Evolutionary conservation across 2,329 filamentous ascomycete genomes (phyloP).

Genomic region (Colletotrichum simmondsii): DNA sequence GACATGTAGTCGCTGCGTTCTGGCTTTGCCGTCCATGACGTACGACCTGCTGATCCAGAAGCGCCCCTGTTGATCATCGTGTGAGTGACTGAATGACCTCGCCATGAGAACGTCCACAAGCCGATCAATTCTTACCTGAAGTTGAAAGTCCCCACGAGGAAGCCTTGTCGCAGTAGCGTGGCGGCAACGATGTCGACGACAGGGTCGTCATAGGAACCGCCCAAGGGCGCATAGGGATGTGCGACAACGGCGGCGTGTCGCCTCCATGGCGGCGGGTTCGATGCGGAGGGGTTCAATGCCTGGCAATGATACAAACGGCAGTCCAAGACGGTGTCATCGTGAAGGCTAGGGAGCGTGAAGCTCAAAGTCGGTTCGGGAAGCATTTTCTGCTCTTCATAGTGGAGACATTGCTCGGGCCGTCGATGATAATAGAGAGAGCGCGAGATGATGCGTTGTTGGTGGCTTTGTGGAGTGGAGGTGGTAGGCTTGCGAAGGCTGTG

Average conservation of each 20-base stretch:
- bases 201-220: slow-evolving; percentile 85
- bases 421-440: not conserved
- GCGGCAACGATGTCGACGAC: slow-evolving; percentile 75
- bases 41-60: slow-evolving; percentile 77
- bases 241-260: slow-evolving; percentile 75
- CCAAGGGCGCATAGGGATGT: slow-evolving; percentile 90
- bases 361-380: slow-evolving; percentile 68
- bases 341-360: slow-evolving; percentile 85
- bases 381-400: slow-evolving; percentile 48
- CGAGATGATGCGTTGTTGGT: not conserved
- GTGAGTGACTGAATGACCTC: slow-evolving; percentile 6
- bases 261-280: slow-evolving; percentile 52
- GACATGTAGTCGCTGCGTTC: slow-evolving; percentile 87
- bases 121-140: slow-evolving; percentile 71
- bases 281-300: slow-evolving; percentile 48
- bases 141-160: slow-evolving; percentile 88
- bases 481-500: not conserved
- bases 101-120: not conserved
- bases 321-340: slow-evolving; percentile 80
- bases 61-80: slow-evolving; percentile 71
- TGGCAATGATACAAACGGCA: slow-evolving; percentile 85
- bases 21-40: slow-evolving; percentile 86
- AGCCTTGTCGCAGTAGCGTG: slow-evolving; percentile 76
- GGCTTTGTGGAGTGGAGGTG: not conserved
- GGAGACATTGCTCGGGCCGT: slow-evolving; percentile 20